Percentiles rank a stretch among this genome's conserved stretches.
Evolutionary conservation across 169 alveolate genomes (phyloP).

Genomic region (Plasmodium chabaudi): DNA sequence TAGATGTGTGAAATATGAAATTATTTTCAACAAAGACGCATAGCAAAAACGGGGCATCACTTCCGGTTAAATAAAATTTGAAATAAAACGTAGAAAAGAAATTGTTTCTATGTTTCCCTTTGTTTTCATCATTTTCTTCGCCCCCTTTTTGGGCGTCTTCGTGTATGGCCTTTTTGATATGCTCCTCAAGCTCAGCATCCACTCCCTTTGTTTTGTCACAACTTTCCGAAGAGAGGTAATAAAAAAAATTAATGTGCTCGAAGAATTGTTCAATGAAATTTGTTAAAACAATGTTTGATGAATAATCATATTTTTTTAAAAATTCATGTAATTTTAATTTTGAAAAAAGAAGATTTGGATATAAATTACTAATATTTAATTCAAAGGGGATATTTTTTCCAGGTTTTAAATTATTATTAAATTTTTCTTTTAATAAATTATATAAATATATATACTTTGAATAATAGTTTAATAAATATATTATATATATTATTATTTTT

Average conservation of each 20-base stretch:
- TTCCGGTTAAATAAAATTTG: conserved; percentile 18
- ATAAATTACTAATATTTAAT: conserved; percentile 1
- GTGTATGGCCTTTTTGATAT: neutral
- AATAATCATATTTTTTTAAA: conserved; percentile 55
- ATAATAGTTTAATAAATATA: conserved; percentile 40
- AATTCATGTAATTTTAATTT: conserved; percentile 45
- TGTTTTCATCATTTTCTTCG: neutral
- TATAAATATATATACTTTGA: conserved; percentile 46
- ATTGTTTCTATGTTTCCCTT: conserved; percentile 6
- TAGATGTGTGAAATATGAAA: conserved; percentile 29
- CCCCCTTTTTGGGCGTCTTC: neutral
- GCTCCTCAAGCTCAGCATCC: neutral
- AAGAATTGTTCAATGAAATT: conserved; percentile 45
- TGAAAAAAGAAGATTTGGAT: conserved; percentile 11
- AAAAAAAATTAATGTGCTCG: conserved; percentile 48
- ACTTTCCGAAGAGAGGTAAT: conserved; percentile 4
- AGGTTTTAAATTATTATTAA: conserved; percentile 4
- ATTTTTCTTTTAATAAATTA: conserved; percentile 26
- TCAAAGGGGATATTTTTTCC: conserved; percentile 12
- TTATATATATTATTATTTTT: conserved; percentile 45
- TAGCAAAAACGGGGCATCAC: conserved; percentile 17
- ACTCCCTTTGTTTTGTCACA: neutral
- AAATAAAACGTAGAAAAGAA: conserved; percentile 30
- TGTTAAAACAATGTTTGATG: conserved; percentile 25
- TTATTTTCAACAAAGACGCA: conserved; percentile 40